Percentiles rank a stretch among this genome's conserved stretches.
These are phyloP conservation scores for Solanum neorickii DNA, from an alignment of 257 asterid genomes.

Conservation along the genomic window DNA sequence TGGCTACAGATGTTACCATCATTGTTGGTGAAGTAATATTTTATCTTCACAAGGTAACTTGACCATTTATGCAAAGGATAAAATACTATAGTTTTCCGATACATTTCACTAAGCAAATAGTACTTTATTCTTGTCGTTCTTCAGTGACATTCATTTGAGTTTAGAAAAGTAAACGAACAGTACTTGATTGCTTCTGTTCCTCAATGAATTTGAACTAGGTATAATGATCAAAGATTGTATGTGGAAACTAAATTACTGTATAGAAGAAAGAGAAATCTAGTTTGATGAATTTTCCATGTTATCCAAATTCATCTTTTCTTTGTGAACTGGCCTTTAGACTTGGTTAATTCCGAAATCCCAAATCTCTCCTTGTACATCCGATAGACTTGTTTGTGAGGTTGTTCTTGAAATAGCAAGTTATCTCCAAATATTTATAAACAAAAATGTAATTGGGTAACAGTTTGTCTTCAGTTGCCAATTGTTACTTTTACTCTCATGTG, in stretches of 20 bases:
- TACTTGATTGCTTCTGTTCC: not conserved
- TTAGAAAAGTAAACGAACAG: not conserved
- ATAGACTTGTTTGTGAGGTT: not conserved
- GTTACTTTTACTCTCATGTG: not conserved
- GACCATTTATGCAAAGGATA: not conserved
- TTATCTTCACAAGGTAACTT: slow-evolving; percentile 84
- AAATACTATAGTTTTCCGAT: not conserved
- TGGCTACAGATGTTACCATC: slow-evolving; percentile 60
- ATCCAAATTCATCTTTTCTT: not conserved
- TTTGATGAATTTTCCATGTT: not conserved
- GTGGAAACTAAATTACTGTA: not conserved
- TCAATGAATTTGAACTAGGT: not conserved
- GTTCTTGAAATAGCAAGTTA: not conserved
- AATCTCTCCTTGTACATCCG: not conserved
- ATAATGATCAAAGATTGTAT: not conserved
- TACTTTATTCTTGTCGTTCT: not conserved
- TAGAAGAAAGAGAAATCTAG: not conserved
- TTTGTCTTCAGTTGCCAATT: not conserved
- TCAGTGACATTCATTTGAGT: not conserved
- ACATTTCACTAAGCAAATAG: not conserved
- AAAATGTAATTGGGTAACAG: not conserved
- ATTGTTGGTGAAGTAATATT: slow-evolving; percentile 53
- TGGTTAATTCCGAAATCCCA: not conserved
- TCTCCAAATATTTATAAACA: not conserved
- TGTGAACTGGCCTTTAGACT: not conserved